phyloP scores from a whole-genome alignment of 2,329 filamentous ascomycete genomes.

The Fusarium sp. region DNA sequence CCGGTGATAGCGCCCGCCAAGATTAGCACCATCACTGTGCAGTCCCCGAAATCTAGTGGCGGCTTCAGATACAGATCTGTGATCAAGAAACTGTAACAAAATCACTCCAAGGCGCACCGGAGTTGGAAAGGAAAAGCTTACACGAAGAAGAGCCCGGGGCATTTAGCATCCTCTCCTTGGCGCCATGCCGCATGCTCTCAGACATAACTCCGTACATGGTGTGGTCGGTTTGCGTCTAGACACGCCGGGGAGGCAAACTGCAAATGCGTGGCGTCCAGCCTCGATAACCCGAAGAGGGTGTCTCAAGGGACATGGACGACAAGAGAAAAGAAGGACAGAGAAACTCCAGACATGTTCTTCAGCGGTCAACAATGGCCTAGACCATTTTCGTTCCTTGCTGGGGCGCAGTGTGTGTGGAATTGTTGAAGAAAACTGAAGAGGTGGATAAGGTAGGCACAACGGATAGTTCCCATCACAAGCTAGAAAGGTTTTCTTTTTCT shows the following conservation, averaged over 20 bases:
- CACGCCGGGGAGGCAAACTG: constrained; percentile 42
- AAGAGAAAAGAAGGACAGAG: constrained; percentile 4
- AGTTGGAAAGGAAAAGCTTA: constrained; percentile 21
- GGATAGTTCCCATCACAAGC: constrained; percentile 13
- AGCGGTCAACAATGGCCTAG: constrained; percentile 22
- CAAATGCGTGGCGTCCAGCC: constrained; percentile 38
- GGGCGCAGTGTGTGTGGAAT: constrained; percentile 2
- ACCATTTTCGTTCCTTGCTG: constrained; percentile 11
- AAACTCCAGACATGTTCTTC: constrained; percentile 13
- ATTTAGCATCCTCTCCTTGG: constrained; percentile 32
- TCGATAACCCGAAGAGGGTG: constrained; percentile 29
- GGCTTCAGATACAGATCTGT: constrained; percentile 31
- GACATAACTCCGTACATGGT: constrained; percentile 13
- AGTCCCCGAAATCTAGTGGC: constrained; percentile 28
- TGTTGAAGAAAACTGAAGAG: constrained; percentile 6
- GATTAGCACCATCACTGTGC: constrained; percentile 20
- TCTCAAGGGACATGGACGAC: constrained; percentile 12
- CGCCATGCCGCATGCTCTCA: constrained; percentile 32
- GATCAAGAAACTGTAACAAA: constrained; percentile 20
- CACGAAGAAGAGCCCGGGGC: constrained; percentile 27
- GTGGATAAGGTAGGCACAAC: constrained; percentile 5
- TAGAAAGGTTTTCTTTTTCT: background rate
- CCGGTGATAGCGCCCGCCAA: constrained; percentile 16
- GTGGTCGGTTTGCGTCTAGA: constrained; percentile 36
- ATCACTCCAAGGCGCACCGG: constrained; percentile 12